Evolutionary conservation across 2,329 filamentous ascomycete species (phyloP), one percentile per base, ranked within the genome.

Genomic region (Xylariaceae sp.): DNA sequence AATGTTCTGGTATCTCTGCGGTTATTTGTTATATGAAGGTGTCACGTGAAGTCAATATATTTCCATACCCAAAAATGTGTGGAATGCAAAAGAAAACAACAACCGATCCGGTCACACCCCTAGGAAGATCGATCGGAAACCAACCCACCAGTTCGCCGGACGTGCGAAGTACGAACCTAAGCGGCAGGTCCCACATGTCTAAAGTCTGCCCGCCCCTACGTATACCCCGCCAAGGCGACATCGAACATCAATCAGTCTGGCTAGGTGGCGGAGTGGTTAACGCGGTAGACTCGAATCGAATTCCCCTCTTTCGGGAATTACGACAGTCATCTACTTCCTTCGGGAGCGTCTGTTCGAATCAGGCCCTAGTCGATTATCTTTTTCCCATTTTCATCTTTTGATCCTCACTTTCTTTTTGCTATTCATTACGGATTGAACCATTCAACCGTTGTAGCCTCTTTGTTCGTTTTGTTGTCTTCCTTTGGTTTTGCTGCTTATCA

Each of bases 211-310:
- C 23, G 3, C 23, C 5, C 2, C 9, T 51, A 51, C 47, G 17
- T 30, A 49, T 8, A n/a, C 9, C 9, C 17, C 30, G 8, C 11
- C 10, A 51, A 35, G 49, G 15, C 3, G 8, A 2, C 6, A 49
- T 11, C 2, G 7, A 3, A 23, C n/a, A 49, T 8, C 15, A 49
- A 49, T 23, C 47, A 18, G 23, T 8, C 8, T n/a, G 59, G 59
- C 59, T 49, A 60, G 59, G 55, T 62, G 60, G 57, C 60, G 57
- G 60, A 62, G 60, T 62, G 60, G 60, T 62, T 62, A 62, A 62
- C 57, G 60, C 57, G 60, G 54, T 62, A 59, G 60, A 62, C 60
- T 62, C 59, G 59, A 61, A 62, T 51, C 4, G 10, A 51, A 51
- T 30, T 51, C 23, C 23, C 2, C 1, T 30, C 5, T 2, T 30